These are phyloP conservation scores for Phialocephala subalpina DNA, from an alignment of 2,329 filamentous ascomycete genomes.

Conservation along the genomic window DNA sequence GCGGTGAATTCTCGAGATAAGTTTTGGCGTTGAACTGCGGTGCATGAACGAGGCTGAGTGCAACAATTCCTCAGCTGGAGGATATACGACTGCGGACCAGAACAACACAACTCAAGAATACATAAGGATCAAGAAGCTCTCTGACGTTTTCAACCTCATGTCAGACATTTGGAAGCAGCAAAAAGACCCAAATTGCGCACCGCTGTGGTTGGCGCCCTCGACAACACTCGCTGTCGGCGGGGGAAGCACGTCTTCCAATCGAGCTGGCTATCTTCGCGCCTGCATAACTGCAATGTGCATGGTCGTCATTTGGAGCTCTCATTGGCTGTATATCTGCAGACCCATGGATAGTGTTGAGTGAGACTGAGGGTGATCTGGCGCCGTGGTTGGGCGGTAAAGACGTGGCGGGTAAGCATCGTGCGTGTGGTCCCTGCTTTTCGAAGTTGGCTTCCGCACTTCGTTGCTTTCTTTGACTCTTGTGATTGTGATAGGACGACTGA, in stretches of 20 bases:
- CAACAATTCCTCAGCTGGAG: slow-evolving; percentile 11
- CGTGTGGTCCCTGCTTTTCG: slow-evolving; percentile 19
- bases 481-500: slow-evolving; percentile 23
- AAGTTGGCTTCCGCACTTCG: not conserved
- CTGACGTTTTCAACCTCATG: not conserved
- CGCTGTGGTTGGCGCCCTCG: slow-evolving; percentile 24
- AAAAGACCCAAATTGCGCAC: slow-evolving; percentile 15
- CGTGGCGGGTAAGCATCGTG: slow-evolving; percentile 12
- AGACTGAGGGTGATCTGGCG: slow-evolving; percentile 30
- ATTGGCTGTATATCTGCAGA: slow-evolving; percentile 30
- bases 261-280: slow-evolving; percentile 37
- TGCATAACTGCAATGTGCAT: slow-evolving; percentile 26
- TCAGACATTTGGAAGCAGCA: slow-evolving; percentile 18
- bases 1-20: slow-evolving; percentile 1
- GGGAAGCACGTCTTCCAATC: slow-evolving; percentile 32
- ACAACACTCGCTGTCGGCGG: slow-evolving; percentile 23
- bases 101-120: slow-evolving; percentile 16
- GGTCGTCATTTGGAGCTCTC: not conserved
- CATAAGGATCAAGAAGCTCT: slow-evolving; percentile 11
- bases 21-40: slow-evolving; percentile 23
- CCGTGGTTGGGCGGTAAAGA: slow-evolving; percentile 35
- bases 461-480: not conserved
- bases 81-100: slow-evolving; percentile 16
- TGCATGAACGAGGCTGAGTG: slow-evolving; percentile 31
- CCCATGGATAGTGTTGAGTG: slow-evolving; percentile 27